Evolutionary conservation across 306 rosid genomes (phyloP).

Genomic region (Abrus precatorius): DNA sequence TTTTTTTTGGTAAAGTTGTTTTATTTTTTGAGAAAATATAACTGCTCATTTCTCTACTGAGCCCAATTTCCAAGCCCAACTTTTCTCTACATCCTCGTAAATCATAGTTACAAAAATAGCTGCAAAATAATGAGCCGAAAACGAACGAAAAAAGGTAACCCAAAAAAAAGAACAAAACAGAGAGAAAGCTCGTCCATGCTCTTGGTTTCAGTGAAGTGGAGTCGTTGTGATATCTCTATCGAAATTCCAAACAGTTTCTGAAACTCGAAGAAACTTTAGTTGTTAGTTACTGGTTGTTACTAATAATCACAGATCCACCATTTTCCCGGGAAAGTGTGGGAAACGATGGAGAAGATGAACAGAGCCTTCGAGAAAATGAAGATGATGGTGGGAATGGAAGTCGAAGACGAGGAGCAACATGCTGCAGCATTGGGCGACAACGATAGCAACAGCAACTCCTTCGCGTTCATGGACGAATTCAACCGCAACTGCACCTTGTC

Average conservation of each 20-base stretch:
- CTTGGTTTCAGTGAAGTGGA: constrained; percentile 38
- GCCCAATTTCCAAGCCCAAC: constrained; percentile 15
- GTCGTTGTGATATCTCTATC: constrained; percentile 43
- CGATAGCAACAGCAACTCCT: constrained; percentile 37
- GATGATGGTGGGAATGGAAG: constrained; percentile 88
- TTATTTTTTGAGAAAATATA: no score
- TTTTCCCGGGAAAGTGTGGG: constrained; percentile 53
- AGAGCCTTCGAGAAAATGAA: constrained; percentile 81
- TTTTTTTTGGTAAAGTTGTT: no score
- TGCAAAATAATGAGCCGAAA: no score
- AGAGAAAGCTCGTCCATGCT: not conserved
- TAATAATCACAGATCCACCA: constrained; percentile 49
- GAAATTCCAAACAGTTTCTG: constrained; percentile 32
- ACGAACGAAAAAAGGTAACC: no score
- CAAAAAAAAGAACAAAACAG: not conserved
- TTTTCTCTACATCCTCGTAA: not conserved
- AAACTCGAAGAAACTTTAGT: constrained; percentile 42
- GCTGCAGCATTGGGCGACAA: constrained; percentile 54
- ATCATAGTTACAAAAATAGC: no score
- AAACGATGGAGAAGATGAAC: constrained; percentile 80
- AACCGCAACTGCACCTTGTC: constrained; percentile 86
- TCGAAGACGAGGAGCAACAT: constrained; percentile 67
- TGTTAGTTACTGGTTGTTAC: not conserved
- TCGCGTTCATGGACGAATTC: constrained; percentile 83
- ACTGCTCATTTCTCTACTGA: not conserved